Base-by-base conservation (phyloP, 1,284 basidiomycete genomes). In the Violaceomyces palustris region DNA sequence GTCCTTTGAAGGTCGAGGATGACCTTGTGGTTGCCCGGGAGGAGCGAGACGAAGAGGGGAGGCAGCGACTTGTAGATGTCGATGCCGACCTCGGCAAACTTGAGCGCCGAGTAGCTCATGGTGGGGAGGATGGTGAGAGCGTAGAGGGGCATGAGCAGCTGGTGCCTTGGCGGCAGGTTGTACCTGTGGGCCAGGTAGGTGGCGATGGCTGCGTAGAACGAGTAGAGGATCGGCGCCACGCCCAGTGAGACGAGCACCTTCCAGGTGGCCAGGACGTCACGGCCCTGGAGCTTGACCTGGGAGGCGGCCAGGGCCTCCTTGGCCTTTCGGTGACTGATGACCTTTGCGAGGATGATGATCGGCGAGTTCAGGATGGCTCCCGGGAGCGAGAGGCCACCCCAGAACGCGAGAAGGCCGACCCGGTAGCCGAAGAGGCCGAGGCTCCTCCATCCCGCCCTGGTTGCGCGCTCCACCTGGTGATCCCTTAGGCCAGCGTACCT, bases 51-150 rank as follows among this genome's bases (percentile, higher is more conserved):
- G 63, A 98, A 79, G 43, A 99, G 80, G 10, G 94, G 94, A 27
- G 88, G 83, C 15, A 99, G 79, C 21, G 91, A 94, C 89, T 98
- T 99, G 58, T 94, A 80, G 26, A 99, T 91, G 71, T 99, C 94
- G 82, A 97, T 86, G 27, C 94, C 94, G 15, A 93, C 94, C 75
- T 99, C 94, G 35, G 93, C 93, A 71, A 98, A 98, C 75, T 97
- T 97, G 54, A 99, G 81, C 9, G 93, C 88, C 7, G 90, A 90
- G 72, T 88, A 91, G 39, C 88, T 92, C 77, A 97, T 86, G 68
- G 86, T 82, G 6, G 94, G 94, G 29, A 98, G 76, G 2, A 83
- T 79, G 15, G 81, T 76, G 50, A 90, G 79, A 44, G 90, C 82
- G 28, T 88, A 75, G 58, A 93, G 78, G 0, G 94, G 93, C 7